Evolutionary conservation across 2,329 filamentous ascomycete genomes (phyloP).

Genomic region (Sphaerulina vaccinii): DNA sequence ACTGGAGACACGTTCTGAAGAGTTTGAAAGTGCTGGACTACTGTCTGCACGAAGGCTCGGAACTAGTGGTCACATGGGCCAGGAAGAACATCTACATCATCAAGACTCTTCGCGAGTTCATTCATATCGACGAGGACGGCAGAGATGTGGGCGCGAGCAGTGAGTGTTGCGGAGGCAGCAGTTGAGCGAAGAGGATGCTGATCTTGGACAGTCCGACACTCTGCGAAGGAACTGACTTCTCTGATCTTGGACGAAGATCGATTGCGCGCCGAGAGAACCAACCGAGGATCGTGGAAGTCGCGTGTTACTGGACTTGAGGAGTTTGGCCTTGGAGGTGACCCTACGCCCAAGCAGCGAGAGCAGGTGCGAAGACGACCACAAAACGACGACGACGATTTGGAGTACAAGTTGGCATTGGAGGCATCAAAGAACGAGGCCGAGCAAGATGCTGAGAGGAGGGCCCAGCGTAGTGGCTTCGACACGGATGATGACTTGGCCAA

Average conservation of each 20-base stretch:
- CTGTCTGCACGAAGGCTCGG: constrained; percentile 94
- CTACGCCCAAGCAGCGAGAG: constrained; percentile 32
- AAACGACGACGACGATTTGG: constrained; percentile 72
- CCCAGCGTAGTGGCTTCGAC: constrained; percentile 42
- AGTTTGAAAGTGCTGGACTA: constrained; percentile 97
- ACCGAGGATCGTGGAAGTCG: constrained; percentile 94
- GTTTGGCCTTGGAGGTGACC: constrained; percentile 41
- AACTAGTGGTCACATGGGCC: constrained; percentile 95
- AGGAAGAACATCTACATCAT: constrained; percentile 98
- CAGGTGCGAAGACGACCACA: constrained; percentile 34
- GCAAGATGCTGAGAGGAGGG: constrained; percentile 75
- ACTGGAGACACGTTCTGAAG: constrained; percentile 97
- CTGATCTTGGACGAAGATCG: constrained; percentile 92
- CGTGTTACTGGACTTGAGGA: constrained; percentile 84
- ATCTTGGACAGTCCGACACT: constrained; percentile 74
- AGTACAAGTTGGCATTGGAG: constrained; percentile 87
- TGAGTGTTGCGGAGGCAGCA: constrained; percentile 47
- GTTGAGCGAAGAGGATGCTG: constrained; percentile 21
- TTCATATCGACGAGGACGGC: constrained; percentile 93
- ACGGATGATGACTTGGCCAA: constrained; percentile 90
- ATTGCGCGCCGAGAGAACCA: constrained; percentile 81
- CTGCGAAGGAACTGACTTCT: constrained; percentile 91
- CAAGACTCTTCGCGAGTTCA: constrained; percentile 95
- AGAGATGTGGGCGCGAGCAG: constrained; percentile 95
- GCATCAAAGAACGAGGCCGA: constrained; percentile 95